Base-by-base conservation (phyloP, 495 filamentous ascomycete genomes). In the Podospora bellae-mahoneyi region DNA sequence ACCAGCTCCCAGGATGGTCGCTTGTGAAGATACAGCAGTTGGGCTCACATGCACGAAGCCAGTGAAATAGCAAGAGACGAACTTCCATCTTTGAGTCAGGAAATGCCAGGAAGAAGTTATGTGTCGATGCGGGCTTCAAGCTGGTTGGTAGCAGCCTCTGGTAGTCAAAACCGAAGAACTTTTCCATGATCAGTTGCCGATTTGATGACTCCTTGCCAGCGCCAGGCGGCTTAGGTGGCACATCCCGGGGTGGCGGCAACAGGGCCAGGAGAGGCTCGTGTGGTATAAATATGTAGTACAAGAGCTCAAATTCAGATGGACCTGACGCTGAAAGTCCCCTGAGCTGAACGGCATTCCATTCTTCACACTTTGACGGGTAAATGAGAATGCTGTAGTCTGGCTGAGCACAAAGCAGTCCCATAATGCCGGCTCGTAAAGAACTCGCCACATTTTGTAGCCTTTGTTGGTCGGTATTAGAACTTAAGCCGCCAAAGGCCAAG, bases 301-400 rank as follows among this genome's bases (percentile, higher is more conserved):
- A 69, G 27, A 84, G 76, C 18, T 68, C 32, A 16, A 69, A 73
- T 19, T 68, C 44, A 19, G 69, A 68, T 10, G 70, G 75, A 13
- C 73, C 55, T 0, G 71, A 66, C 28, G 67, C 69, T 16, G 68
- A 4, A 26, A 72, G 68, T 26, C 75, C 74, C 15, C 68, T 26
- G 32, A 73, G 55, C 16, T 56, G 34, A 10, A 76, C 69, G 20
- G 60, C 60, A 28, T 75, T 72, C 81, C 82, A 84, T 1, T 73
- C 74, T 3, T 79, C 73, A 64, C 78, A 80, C 7, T 75, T 75
- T 7, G 76, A 68, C 28, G 82, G 77, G 66, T 81, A 83, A 1
- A 82, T 65, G 5, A 84, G 67, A 39, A 84, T 72, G 30, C 75
- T 81, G 65, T 71, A 83, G 3, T 75, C 60, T 7, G 72, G 56